Conservation (phyloP, 2,329 filamentous ascomycete genomes). For the Ascochyta fabae region DNA sequence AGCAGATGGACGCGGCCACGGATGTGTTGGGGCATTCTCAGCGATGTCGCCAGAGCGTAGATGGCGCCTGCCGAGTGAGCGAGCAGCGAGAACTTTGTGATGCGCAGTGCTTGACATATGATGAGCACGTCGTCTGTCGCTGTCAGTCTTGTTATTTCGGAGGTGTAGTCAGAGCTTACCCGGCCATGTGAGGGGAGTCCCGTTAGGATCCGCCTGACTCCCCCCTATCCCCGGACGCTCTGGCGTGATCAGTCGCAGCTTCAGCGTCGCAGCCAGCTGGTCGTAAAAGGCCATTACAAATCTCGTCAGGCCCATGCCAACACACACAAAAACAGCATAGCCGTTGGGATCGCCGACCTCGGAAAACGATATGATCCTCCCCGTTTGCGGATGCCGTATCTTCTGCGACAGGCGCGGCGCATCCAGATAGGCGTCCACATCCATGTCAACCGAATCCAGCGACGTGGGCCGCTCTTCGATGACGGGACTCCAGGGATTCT, state of each 20-base stretch:
- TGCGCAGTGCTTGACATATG: conserved; percentile 89
- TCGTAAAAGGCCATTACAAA: conserved; percentile 98
- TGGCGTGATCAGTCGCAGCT: conserved; percentile 87
- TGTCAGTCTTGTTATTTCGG: conserved; percentile 51
- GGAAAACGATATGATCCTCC: conserved; percentile 90
- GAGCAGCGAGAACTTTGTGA: conserved; percentile 94
- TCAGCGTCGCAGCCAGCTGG: conserved; percentile 86
- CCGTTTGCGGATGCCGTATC: conserved; percentile 83
- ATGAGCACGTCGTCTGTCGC: conserved; percentile 79
- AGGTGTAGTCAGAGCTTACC: conserved; percentile 60
- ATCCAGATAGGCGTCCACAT: conserved; percentile 82
- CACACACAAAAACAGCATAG: conserved; percentile 92
- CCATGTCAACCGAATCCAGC: conserved; percentile 85
- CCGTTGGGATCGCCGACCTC: conserved; percentile 94
- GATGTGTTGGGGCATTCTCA: conserved; percentile 96
- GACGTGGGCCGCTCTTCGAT: conserved; percentile 77
- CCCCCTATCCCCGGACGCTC: conserved; percentile 94
- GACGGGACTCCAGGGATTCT: conserved; percentile 44
- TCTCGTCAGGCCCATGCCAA: conserved; percentile 95
- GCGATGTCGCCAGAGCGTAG: conserved; percentile 91
- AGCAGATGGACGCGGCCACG: conserved; percentile 92
- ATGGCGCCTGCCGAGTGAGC: conserved; percentile 98
- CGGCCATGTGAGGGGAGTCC: conserved; percentile 91
- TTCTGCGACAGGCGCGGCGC: conserved; percentile 87
- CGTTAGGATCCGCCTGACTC: conserved; percentile 83